Conservation (phyloP, 2,329 filamentous ascomycete genomes). For the Arthrobotrys sinensis region DNA sequence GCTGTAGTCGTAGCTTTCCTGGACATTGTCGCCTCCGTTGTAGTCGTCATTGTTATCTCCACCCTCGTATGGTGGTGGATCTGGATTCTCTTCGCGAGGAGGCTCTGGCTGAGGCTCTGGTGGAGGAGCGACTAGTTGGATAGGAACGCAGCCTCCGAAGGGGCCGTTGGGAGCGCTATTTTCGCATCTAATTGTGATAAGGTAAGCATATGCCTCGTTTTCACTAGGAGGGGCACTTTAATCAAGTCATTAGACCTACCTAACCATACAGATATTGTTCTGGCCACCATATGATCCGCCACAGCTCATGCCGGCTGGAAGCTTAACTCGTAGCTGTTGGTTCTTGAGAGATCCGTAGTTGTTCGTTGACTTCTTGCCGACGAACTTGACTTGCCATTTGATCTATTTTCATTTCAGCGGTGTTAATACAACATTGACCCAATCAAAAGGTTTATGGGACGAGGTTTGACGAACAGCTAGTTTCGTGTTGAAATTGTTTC, state of each 20-base stretch:
- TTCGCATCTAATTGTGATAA: background rate
- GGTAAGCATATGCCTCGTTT: too few relatives aligned
- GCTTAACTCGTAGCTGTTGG: constrained; percentile 14
- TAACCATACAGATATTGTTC: background rate
- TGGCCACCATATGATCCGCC: background rate
- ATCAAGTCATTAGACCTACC: too few relatives aligned
- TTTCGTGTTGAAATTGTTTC: constrained; percentile 65
- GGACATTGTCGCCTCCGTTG: background rate
- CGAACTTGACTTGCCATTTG: constrained; percentile 11
- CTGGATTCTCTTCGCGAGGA: background rate
- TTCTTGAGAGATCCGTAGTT: background rate
- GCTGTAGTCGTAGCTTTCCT: background rate
- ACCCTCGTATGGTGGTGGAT: background rate
- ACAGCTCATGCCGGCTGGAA: constrained; percentile 10
- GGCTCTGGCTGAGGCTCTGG: background rate
- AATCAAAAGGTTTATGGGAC: too few relatives aligned
- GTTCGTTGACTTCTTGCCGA: background rate
- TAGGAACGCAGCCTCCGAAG: constrained; percentile 3
- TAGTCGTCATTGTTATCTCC: background rate
- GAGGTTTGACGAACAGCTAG: background rate
- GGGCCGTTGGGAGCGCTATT: constrained; percentile 3
- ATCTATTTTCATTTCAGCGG: background rate
- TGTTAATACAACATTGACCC: too few relatives aligned
- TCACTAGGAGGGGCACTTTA: too few relatives aligned
- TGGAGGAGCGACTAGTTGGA: background rate